These are phyloP conservation scores for Colletotrichum filicis DNA, from an alignment of 2,329 filamentous ascomycete genomes.

Conservation along the genomic window DNA sequence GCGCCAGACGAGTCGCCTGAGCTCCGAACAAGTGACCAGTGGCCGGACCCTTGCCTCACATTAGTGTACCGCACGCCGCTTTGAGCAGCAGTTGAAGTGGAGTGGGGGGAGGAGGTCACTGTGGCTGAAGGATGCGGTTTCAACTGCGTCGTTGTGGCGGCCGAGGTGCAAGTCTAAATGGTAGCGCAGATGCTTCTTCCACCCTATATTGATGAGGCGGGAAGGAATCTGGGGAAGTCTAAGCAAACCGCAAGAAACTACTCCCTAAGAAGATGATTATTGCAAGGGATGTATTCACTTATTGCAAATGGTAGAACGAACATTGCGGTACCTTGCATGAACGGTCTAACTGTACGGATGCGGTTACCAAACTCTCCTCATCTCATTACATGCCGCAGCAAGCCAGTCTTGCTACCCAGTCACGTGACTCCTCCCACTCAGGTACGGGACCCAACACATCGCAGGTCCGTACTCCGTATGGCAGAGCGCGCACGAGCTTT, in stretches of 20 bases:
- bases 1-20: constrained; percentile 33
- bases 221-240: neutral
- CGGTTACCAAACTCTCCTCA: neutral
- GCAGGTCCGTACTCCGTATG: too few relatives aligned
- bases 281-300: neutral
- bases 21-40: constrained; percentile 34
- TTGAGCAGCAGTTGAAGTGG: constrained; percentile 34
- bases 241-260: neutral
- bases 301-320: neutral
- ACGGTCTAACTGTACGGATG: neutral
- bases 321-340: constrained; percentile 6
- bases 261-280: neutral
- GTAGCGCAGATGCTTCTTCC: neutral
- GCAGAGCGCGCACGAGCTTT: neutral
- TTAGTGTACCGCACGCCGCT: constrained; percentile 33
- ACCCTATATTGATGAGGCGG: neutral
- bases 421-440: neutral
- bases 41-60: constrained; percentile 35
- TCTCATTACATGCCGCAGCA: neutral
- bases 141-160: constrained; percentile 9
- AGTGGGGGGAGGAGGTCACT: constrained; percentile 31
- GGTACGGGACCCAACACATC: neutral
- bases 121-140: constrained; percentile 22
- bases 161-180: neutral
- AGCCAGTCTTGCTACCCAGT: neutral